phyloP scores from a whole-genome alignment of 257 asterid species.

The Craterostigma plantagineum region DNA sequence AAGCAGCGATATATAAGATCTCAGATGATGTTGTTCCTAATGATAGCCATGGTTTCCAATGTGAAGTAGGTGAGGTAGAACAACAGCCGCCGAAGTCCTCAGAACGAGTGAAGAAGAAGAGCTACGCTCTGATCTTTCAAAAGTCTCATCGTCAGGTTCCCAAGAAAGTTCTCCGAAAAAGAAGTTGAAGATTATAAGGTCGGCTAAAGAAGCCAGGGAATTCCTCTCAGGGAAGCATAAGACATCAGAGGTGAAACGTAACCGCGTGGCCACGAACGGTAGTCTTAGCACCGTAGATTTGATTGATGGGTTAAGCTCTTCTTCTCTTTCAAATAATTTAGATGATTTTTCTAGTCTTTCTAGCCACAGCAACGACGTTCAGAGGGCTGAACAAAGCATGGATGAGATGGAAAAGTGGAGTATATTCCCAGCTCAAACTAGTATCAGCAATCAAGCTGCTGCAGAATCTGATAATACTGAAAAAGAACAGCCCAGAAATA shows the following conservation, averaged over 20 bases:
- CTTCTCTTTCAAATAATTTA: constrained; percentile 8
- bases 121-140: constrained; percentile 13
- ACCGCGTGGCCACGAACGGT: constrained; percentile 7
- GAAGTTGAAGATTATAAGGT: constrained; percentile 43
- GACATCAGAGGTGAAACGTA: constrained; percentile 14
- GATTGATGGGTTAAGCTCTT: not conserved
- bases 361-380: constrained; percentile 9
- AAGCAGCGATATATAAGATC: not conserved
- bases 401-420: constrained; percentile 12
- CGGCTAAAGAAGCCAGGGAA: constrained; percentile 72
- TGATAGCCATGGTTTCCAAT: not conserved
- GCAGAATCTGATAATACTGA: constrained; percentile 9
- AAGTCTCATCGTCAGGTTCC: constrained; percentile 8
- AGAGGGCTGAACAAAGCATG: constrained; percentile 13
- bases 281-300: too few relatives aligned
- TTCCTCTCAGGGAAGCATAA: constrained; percentile 45
- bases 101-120: constrained; percentile 9
- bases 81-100: constrained; percentile 12
- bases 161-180: constrained; percentile 14
- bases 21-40: not conserved
- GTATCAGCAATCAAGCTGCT: constrained; percentile 9
- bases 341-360: constrained; percentile 9
- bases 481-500: constrained; percentile 9
- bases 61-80: not conserved
- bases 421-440: too few relatives aligned